These are phyloP conservation scores for Mortierella polycephala DNA, from an alignment of 371 early-diverging fungal species.

Conservation along the genomic window DNA sequence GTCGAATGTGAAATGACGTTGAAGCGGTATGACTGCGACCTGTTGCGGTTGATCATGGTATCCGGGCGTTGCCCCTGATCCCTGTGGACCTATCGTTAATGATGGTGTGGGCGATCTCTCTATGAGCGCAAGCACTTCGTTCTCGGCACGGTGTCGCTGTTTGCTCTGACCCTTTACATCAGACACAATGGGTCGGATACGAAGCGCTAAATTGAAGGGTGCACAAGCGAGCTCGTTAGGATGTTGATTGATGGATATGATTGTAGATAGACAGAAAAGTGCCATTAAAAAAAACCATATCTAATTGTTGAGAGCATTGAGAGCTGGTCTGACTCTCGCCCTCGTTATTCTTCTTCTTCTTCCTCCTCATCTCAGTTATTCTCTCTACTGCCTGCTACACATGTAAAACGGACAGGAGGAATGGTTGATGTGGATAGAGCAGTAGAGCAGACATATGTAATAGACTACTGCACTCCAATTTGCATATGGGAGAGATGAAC, in stretches of 20 bases:
- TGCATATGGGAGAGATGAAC: no score
- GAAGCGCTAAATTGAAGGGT: constrained; percentile 55
- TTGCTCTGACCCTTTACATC: constrained; percentile 28
- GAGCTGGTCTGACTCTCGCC: constrained; percentile 4
- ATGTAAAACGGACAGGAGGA: no score
- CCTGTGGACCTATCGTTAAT: constrained; percentile 25
- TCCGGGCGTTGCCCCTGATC: constrained; percentile 26
- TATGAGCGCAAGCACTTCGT: constrained; percentile 60
- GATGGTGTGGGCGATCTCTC: constrained; percentile 50
- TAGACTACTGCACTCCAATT: no score
- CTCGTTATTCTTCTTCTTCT: neutral
- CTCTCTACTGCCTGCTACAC: no score
- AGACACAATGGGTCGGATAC: constrained; percentile 63
- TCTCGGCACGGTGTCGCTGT: constrained; percentile 55
- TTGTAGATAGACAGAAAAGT: neutral
- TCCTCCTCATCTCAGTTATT: no score
- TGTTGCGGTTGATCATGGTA: constrained; percentile 41
- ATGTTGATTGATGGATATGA: no score
- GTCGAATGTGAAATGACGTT: constrained; percentile 81
- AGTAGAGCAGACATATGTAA: no score
- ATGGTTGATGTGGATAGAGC: no score
- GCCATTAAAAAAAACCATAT: neutral
- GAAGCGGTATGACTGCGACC: constrained; percentile 59
- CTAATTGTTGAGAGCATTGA: constrained; percentile 12
- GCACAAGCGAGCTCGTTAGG: no score